Conservation (phyloP, 106 monocot species). For the Amphibolis antarctica region DNA sequence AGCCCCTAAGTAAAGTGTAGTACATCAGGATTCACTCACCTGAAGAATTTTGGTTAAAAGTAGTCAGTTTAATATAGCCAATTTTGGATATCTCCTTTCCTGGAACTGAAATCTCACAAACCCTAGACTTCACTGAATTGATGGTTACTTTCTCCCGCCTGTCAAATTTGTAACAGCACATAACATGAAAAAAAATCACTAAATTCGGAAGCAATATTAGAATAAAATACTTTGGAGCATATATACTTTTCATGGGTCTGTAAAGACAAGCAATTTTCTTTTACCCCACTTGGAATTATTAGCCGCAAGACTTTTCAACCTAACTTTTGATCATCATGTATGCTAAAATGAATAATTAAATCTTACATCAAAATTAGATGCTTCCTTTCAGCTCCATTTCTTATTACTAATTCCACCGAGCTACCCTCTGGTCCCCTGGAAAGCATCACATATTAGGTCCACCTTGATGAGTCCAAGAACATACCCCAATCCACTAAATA, state of each 20-base stretch:
- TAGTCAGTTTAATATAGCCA: conserved; percentile 87
- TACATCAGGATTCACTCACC: conserved; percentile 33
- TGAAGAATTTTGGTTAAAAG: conserved; percentile 96
- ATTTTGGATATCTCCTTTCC: conserved; percentile 51
- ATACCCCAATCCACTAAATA: neutral
- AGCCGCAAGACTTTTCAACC: neutral
- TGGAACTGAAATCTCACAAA: conserved; percentile 60
- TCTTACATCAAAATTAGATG: conserved; percentile 60
- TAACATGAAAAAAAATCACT: neutral
- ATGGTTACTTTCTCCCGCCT: conserved; percentile 76
- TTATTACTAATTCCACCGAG: conserved; percentile 62
- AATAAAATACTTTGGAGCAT: neutral
- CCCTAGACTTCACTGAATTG: conserved; percentile 79
- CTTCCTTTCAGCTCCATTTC: conserved; percentile 48
- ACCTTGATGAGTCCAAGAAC: neutral
- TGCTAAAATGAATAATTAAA: neutral
- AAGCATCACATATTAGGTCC: neutral
- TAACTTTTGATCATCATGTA: neutral
- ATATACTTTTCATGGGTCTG: neutral
- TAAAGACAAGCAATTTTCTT: neutral
- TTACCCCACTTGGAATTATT: neutral
- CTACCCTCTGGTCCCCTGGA: conserved; percentile 83
- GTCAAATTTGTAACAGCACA: conserved; percentile 9
- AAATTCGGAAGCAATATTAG: neutral
- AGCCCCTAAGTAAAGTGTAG: neutral